These are phyloP conservation scores for Tetraselmis chui DNA, from an alignment of 139 green algal genomes.

Conservation along the genomic window DNA sequence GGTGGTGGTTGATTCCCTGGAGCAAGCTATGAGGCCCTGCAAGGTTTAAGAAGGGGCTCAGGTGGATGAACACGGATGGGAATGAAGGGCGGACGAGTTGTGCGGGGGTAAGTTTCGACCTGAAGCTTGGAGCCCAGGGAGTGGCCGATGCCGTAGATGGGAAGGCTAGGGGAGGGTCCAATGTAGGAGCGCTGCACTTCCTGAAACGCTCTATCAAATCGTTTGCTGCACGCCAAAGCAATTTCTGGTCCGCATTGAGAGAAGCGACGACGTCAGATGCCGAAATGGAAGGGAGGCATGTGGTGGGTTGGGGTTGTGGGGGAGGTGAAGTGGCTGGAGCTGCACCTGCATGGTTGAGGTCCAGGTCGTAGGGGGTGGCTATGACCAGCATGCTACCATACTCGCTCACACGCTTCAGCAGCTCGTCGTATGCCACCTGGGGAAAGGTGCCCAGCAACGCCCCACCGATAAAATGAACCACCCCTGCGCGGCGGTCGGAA, in stretches of 20 bases:
- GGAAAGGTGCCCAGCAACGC: conserved; percentile 18
- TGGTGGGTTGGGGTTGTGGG: too few species aligned
- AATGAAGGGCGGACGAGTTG: too few species aligned
- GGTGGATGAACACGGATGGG: too few species aligned
- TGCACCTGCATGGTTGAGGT: conserved; percentile 10
- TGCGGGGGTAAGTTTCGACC: too few species aligned
- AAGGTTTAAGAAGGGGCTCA: too few species aligned
- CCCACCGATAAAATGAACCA: conserved; percentile 24
- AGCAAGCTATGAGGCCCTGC: too few species aligned
- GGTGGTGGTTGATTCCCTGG: too few species aligned
- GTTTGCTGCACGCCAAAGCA: not conserved
- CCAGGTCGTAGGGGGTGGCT: conserved; percentile 23
- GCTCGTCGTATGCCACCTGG: conserved; percentile 13
- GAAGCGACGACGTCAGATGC: too few species aligned
- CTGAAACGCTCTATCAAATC: not conserved
- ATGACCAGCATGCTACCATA: conserved; percentile 13
- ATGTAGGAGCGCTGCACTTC: not conserved
- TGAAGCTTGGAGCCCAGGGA: not conserved
- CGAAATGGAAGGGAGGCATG: too few species aligned
- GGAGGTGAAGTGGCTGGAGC: not conserved
- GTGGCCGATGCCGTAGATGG: conserved; percentile 8
- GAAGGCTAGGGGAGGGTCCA: not conserved
- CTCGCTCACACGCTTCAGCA: conserved; percentile 11
- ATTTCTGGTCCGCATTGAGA: too few species aligned
- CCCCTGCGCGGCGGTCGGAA: not conserved